Base-by-base conservation (phyloP, 805 yeast genomes). In the Nakazawaea wickerhamii region DNA sequence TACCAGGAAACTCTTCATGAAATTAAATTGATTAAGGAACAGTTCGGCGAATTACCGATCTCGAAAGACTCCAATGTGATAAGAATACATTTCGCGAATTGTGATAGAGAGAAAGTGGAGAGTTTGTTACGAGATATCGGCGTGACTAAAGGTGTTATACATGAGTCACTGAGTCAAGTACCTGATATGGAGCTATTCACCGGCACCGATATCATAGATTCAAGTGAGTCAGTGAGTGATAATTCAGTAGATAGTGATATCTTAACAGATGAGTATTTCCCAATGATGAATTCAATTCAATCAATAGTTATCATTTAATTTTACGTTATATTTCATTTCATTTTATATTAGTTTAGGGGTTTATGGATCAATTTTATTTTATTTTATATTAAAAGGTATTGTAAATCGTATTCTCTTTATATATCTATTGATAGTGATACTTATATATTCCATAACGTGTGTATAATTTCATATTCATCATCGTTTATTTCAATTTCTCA, bases 81-180 rank as follows among this genome's bases (percentile, higher is more conserved):
- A 40, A 64, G 81, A 49, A 75, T 81, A 11, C 81, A 75, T 55
- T 85, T 87, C 63, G 88, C 91, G 26, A 84, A 83, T 55, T 71
- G 83, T 46, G 87, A 83, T 46, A 60, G 70, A 5, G 64, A 58
- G 5, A 77, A 77, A 50, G 74, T 84, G 51, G 82, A 80, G 51
- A 47, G 49, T 17, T 59, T 84, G 46, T 60, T 84, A 46, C 55
- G 67, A 30, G 93, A 84, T 34, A 67, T 75, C 46, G 83, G 76
- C 19, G 75, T 84, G 5, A 57, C 72, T 2, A 67, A 73, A 9
- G 90, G 89, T 2, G 60, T 70, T 19, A 77, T 83, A 2, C 38
- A 25, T 28, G 46, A 43, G n/a, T n/a, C n/a, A n/a, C n/a, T n/a
- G n/a, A n/a, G n/a, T n/a, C n/a, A n/a, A n/a, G n/a, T n/a, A n/a